These are phyloP conservation scores for Fusarium ambrosium DNA, from an alignment of 2,329 filamentous ascomycete species.

Conservation along the genomic window DNA sequence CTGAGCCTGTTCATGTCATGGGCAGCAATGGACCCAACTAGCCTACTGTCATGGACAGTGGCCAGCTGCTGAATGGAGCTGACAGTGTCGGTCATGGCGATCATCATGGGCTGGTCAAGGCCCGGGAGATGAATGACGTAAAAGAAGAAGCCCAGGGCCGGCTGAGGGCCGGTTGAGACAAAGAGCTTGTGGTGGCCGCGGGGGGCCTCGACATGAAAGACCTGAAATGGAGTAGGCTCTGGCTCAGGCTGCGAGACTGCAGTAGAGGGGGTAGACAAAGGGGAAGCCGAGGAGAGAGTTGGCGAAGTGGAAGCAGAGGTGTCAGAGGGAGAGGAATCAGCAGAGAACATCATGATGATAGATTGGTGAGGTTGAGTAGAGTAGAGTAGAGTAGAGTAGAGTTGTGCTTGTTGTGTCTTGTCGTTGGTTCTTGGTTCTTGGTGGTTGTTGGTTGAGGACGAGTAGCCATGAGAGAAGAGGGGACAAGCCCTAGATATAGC, in stretches of 20 bases:
- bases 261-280: slow-evolving; percentile 2
- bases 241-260: neutral
- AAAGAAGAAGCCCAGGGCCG: slow-evolving; percentile 25
- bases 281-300: slow-evolving; percentile 7
- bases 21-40: slow-evolving; percentile 40
- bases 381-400: neutral
- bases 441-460: neutral
- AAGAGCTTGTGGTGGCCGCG: slow-evolving; percentile 37
- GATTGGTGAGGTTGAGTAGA: neutral
- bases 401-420: neutral
- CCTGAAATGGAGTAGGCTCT: slow-evolving; percentile 21
- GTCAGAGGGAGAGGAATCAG: neutral
- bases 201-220: slow-evolving; percentile 39
- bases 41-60: slow-evolving; percentile 20
- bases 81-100: slow-evolving; percentile 21
- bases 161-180: slow-evolving; percentile 23
- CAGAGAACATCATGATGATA: slow-evolving; percentile 11
- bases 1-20: slow-evolving; percentile 32
- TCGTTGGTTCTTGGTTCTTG: neutral
- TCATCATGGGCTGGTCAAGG: slow-evolving; percentile 6
- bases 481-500: slow-evolving; percentile 15
- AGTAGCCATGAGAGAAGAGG: neutral
- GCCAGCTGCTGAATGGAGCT: slow-evolving; percentile 16
- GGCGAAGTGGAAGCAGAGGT: neutral
- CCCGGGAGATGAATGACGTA: slow-evolving; percentile 3